Evolutionary conservation across 495 filamentous ascomycete species (phyloP).

Genomic region (Penicillium longicatenatum): DNA sequence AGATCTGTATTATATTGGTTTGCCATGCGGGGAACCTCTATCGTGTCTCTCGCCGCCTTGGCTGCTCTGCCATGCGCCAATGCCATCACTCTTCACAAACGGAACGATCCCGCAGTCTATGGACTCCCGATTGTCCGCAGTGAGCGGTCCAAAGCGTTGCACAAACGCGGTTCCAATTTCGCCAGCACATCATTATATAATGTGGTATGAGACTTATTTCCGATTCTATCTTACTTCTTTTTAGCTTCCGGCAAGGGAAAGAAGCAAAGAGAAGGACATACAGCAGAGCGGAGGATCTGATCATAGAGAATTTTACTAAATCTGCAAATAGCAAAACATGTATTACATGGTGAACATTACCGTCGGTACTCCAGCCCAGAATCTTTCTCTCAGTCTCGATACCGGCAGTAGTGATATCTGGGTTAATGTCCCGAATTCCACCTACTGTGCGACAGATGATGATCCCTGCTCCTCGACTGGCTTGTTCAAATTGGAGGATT

Average conservation of each 20-base stretch:
- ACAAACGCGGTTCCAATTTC: conserved; percentile 41
- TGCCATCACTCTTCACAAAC: conserved; percentile 28
- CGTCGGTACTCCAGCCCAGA: conserved; percentile 64
- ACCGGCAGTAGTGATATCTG: conserved; percentile 84
- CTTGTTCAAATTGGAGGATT: conserved; percentile 60
- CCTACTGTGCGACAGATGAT: conserved; percentile 23
- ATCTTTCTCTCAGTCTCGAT: conserved; percentile 63
- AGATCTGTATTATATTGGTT: not conserved
- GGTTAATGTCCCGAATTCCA: conserved; percentile 36
- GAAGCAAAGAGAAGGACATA: too few relatives aligned
- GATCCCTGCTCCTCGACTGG: conserved; percentile 50
- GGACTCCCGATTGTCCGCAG: conserved; percentile 42
- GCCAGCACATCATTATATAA: conserved; percentile 20
- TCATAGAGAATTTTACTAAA: too few relatives aligned
- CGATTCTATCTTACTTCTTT: too few relatives aligned
- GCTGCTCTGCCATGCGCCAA: conserved; percentile 19
- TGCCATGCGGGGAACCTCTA: conserved; percentile 18
- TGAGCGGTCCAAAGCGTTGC: conserved; percentile 29
- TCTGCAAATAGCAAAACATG: conserved; percentile 46
- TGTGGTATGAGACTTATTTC: conserved; percentile 12
- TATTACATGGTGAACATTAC: conserved; percentile 69
- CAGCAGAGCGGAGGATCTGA: too few relatives aligned
- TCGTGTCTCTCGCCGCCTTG: conserved; percentile 21
- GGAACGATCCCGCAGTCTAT: conserved; percentile 45
- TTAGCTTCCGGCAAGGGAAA: too few relatives aligned